Evolutionary conservation across 768 basidiomycete species (phyloP), one percentile per base, ranked within the genome.

Genomic region (Auricularia sp.): DNA sequence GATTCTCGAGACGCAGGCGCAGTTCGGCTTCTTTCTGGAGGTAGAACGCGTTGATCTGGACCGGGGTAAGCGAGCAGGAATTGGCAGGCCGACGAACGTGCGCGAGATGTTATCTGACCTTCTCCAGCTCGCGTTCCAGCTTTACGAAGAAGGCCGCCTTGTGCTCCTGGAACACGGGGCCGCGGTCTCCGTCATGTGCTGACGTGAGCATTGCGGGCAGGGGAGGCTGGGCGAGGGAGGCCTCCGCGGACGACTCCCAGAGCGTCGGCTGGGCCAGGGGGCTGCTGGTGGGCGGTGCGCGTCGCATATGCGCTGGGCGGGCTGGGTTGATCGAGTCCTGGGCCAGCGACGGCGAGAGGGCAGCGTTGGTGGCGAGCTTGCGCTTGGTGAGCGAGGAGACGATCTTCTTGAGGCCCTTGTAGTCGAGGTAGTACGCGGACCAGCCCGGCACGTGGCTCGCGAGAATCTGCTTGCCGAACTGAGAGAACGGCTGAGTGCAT

Each of bases 141-240:
- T 95, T 98, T 83, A 97, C 98, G 80, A 99, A 98, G 80, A 98
- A 99, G 1, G 93, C 93, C 3, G 95, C 91, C 72, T 95, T 93
- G 78, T 96, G 93, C 14, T 94, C 93, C 71, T 90, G 91, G 69
- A 98, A 94, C 71, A 91, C 88, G 18, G 89, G 84, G 0, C 91
- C 87, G 64, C 91, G 78, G 68, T 87, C 88, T 36, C 83, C 82
- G 71, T 91, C 87, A 69, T 86, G 81, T 23, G 81, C 80, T 4
- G 85, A 79, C 10, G 87, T 79, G 67, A 88, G 82, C 68, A 89
- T 80, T 51, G 84, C 83, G 23, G 86, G 81, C 66, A 77, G 78
- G 35, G 80, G 84, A 64, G 80, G 76, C 43, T 76, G 70, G 34
- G 70, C 66, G 59, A 65, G 66, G 29, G 67, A 66, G 59, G 67